These are phyloP conservation scores for Microdochium nivale DNA, from an alignment of 2,329 filamentous ascomycete species.

Conservation along the genomic window DNA sequence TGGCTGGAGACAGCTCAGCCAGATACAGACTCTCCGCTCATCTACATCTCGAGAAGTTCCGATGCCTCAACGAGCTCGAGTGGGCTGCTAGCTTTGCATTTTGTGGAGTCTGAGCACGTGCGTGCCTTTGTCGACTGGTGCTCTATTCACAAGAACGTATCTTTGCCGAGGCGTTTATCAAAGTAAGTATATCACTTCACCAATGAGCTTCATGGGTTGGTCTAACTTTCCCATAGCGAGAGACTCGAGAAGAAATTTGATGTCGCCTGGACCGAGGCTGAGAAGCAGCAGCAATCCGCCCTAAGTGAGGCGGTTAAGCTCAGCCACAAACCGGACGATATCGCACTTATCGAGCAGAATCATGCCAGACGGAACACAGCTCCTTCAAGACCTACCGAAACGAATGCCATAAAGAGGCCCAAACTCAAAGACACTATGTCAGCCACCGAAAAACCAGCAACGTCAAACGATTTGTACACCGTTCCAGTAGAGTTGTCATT, in stretches of 20 bases:
- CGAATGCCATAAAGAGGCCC: not conserved
- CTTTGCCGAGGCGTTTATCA: not conserved
- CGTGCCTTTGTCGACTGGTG: not conserved
- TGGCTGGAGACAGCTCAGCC: not conserved
- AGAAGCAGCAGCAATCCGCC: not conserved
- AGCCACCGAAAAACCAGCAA: not conserved
- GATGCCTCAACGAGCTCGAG: not conserved
- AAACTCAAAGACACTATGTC: conserved; percentile 9
- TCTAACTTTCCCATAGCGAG: not conserved
- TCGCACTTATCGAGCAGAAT: conserved; percentile 16
- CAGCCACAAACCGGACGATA: conserved; percentile 6
- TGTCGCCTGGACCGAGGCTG: not conserved
- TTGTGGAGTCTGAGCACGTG: not conserved
- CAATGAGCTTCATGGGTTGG: not conserved
- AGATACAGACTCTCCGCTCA: not conserved
- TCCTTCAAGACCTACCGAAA: not conserved
- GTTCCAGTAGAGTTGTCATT: not conserved
- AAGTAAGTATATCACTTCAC: not conserved
- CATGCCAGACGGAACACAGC: not conserved
- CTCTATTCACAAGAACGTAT: no score
- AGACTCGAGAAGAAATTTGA: not conserved
- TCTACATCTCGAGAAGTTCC: not conserved
- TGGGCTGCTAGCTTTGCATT: not conserved
- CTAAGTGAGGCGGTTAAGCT: not conserved
- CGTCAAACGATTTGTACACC: not conserved